These are phyloP conservation scores for Penicillium sclerotiorum DNA, from an alignment of 2,329 filamentous ascomycete genomes.

Conservation along the genomic window DNA sequence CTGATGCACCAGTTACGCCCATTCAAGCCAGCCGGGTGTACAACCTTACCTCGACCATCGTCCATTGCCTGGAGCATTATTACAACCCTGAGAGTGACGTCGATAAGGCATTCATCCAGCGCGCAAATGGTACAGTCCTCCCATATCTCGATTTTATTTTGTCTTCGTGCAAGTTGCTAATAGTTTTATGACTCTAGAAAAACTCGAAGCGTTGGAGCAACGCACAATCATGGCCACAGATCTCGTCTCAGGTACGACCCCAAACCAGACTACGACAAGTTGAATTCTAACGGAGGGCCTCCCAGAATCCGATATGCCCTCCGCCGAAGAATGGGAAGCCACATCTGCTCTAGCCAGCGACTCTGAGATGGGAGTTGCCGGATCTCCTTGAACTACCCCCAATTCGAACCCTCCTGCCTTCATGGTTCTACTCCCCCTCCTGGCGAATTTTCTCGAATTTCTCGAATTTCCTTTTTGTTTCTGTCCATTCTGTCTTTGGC, in stretches of 20 bases:
- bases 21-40: constrained; percentile 42
- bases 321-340: constrained; percentile 47
- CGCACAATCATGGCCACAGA: constrained; percentile 41
- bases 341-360: constrained; percentile 45
- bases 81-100: constrained; percentile 38
- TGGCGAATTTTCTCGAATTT: too few relatives aligned
- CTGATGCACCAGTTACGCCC: constrained; percentile 23
- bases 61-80: constrained; percentile 42
- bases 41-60: constrained; percentile 40
- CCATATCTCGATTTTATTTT: background rate
- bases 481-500: background rate
- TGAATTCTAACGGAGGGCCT: background rate
- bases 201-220: constrained; percentile 32
- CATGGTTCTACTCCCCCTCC: background rate
- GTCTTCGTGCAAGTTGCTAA: background rate
- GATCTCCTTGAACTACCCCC: constrained; percentile 33
- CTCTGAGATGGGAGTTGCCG: constrained; percentile 42
- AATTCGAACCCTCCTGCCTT: background rate
- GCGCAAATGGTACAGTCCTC: constrained; percentile 36
- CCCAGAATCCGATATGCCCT: constrained; percentile 44
- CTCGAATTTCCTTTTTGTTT: constrained; percentile 2
- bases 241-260: constrained; percentile 40
- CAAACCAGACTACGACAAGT: background rate
- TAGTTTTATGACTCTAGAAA: background rate
- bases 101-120: constrained; percentile 35